Base-by-base conservation (phyloP, 345 rosid species). In the Firmiana major region DNA sequence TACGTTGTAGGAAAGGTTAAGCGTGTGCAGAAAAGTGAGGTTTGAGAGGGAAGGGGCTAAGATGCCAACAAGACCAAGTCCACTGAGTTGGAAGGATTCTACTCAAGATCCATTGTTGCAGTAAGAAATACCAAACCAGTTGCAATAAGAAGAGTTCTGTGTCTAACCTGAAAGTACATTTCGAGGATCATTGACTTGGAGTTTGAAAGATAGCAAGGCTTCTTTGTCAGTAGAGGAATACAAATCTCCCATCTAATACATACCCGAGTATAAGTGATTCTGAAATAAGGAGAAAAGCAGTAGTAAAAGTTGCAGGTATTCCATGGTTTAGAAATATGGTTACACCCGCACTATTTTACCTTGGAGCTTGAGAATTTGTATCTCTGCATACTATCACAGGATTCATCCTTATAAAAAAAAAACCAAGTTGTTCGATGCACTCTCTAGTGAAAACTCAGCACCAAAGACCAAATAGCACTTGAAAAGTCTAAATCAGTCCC, bases 171-270 rank as follows among this genome's bases (percentile, higher is more conserved):
- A 43, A 7, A 82, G 82, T 49, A 77, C 77, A 51, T 58, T 59
- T 22, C 8, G 78, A 16, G 85, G 82, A 34, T 82, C 85, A 19
- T 12, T 58, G 40, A 79, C 53, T 10, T 58, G 26, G 3, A 46
- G 55, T 42, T 73, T 82, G 72, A 82, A 79, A 9, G 80, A 74
- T 11, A 73, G 5, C 4, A 82, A 77, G 9, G 82, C 79, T 53
- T 73, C 75, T 59, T 69, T 79, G 53, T 82, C 85, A 3, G 69
- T 46, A 38, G 15, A 28, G 63, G 77, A 63, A 69, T 68, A 42
- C 8, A 63, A 31, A 22, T 36, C 26, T 19, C 43, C 63, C 2
- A 54, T 34, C 59, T 75, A 59, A 31, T 58, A 15, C 42, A 31
- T 28, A 45, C 70, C 36, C 40, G 38, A 9, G 16, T 74, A 17